phyloP scores from a whole-genome alignment of 2,329 filamentous ascomycete species.

The Elsinoe fawcettii region DNA sequence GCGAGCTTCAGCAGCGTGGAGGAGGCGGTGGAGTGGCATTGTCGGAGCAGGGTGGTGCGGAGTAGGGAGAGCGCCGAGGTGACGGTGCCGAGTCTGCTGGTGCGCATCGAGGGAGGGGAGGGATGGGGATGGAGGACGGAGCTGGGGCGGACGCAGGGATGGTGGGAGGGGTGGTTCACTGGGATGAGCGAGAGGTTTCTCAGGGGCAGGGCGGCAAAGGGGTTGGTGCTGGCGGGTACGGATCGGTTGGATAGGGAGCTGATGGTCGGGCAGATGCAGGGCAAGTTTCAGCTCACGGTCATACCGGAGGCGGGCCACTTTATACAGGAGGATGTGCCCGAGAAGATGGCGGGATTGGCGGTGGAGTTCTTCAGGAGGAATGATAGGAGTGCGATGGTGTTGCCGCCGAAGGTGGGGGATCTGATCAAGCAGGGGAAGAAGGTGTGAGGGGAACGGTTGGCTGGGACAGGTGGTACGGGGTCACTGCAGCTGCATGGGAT shows the following conservation, averaged over 20 bases:
- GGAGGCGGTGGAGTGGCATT: slow-evolving; percentile 87
- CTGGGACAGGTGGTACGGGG: background rate
- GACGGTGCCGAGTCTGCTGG: slow-evolving; percentile 76
- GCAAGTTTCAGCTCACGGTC: slow-evolving; percentile 92
- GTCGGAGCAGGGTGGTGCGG: slow-evolving; percentile 77
- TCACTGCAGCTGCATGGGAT: too few species aligned
- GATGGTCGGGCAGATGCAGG: slow-evolving; percentile 96
- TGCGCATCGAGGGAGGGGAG: background rate
- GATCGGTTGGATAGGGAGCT: slow-evolving; percentile 85
- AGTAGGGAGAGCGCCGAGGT: slow-evolving; percentile 75
- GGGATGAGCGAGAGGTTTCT: slow-evolving; percentile 86
- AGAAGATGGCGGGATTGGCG: slow-evolving; percentile 76
- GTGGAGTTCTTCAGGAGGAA: slow-evolving; percentile 91
- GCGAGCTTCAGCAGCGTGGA: slow-evolving; percentile 67
- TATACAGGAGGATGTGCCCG: slow-evolving; percentile 87
- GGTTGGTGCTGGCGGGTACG: slow-evolving; percentile 78
- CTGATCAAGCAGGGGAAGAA: slow-evolving; percentile 44
- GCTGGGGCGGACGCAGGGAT: slow-evolving; percentile 72
- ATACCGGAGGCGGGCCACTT: slow-evolving; percentile 95
- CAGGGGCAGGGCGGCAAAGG: slow-evolving; percentile 69
- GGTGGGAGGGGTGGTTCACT: slow-evolving; percentile 91
- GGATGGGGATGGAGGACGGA: slow-evolving; percentile 67
- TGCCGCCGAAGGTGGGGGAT: slow-evolving; percentile 77
- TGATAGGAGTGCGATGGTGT: slow-evolving; percentile 71
- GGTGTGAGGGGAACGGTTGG: slow-evolving; percentile 29